phyloP scores from a whole-genome alignment of 495 filamentous ascomycete genomes.

The Aspergillus diversus region DNA sequence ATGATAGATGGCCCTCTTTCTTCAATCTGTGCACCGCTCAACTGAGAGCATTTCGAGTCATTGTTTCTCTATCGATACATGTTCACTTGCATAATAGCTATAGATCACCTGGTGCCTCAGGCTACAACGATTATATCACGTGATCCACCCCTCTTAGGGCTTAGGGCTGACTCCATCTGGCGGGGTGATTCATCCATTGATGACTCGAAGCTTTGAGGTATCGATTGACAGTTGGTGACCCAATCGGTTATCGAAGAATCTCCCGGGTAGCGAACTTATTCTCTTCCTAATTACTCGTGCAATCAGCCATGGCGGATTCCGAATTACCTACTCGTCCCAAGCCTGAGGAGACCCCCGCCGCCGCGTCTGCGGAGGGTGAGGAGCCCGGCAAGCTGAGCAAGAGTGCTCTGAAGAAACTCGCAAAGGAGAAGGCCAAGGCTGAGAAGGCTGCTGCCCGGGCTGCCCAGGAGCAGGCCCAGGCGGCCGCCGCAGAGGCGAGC shows the following conservation, averaged over 20 bases:
- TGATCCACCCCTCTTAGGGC: constrained; percentile 44
- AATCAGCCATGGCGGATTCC: constrained; percentile 48
- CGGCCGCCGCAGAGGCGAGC: constrained; percentile 56
- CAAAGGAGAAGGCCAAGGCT: constrained; percentile 70
- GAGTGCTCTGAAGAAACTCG: constrained; percentile 67
- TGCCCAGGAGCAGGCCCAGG: constrained; percentile 55
- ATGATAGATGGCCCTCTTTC: too few relatives aligned
- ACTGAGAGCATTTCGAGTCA: too few relatives aligned
- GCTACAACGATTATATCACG: constrained; percentile 6
- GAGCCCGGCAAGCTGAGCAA: constrained; percentile 56
- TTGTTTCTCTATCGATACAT: neutral
- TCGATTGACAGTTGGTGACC: constrained; percentile 13
- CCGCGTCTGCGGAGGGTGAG: constrained; percentile 40
- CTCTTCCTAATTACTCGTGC: constrained; percentile 12
- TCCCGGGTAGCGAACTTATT: constrained; percentile 1
- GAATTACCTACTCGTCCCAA: constrained; percentile 53
- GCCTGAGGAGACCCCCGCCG: constrained; percentile 45
- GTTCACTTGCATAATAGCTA: neutral
- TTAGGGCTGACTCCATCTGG: constrained; percentile 42
- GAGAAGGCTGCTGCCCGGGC: constrained; percentile 61
- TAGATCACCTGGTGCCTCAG: constrained; percentile 10
- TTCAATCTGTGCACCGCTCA: too few relatives aligned
- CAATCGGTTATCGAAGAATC: constrained; percentile 2
- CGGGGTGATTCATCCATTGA: constrained; percentile 35
- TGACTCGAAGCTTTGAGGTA: constrained; percentile 10